Evolutionary conservation across 306 rosid species (phyloP).

Genomic region (Vigna unguiculata): DNA sequence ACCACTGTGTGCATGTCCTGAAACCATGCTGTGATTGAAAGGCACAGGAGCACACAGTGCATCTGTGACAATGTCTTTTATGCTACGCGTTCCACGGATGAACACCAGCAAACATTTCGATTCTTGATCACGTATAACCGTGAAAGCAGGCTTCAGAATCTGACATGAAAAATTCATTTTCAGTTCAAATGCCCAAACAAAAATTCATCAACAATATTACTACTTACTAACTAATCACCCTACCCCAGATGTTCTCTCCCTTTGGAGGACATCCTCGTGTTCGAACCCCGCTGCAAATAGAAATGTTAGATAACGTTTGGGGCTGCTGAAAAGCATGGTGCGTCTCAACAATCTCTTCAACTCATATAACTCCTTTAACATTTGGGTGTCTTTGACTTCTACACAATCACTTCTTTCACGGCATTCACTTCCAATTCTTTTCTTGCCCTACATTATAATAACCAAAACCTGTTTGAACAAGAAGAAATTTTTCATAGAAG

Average conservation of each 20-base stretch:
- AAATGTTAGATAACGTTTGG: not conserved
- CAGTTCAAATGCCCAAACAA: not conserved
- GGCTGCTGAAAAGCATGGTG: not conserved
- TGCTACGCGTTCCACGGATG: conserved; percentile 95
- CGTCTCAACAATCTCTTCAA: not conserved
- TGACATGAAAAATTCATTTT: not conserved
- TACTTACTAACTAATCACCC: too few relatives aligned
- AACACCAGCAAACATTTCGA: conserved; percentile 81
- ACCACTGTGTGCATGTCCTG: not conserved
- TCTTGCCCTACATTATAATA: not conserved
- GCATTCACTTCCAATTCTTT: not conserved
- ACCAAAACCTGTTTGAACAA: too few relatives aligned
- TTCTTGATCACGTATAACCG: conserved; percentile 70
- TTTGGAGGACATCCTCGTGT: not conserved
- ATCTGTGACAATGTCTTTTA: conserved; percentile 92
- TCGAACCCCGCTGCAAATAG: not conserved
- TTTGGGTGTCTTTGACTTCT: not conserved
- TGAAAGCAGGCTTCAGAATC: conserved; percentile 79
- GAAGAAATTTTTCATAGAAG: too few relatives aligned
- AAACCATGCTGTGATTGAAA: conserved; percentile 75
- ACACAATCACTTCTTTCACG: not conserved
- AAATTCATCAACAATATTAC: too few relatives aligned
- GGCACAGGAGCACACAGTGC: conserved; percentile 92
- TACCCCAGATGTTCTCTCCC: not conserved
- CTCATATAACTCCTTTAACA: not conserved